A percentile compares a stretch with the other conserved stretches of the same genome.
phyloP scores from a whole-genome alignment of 805 yeast genomes.

The Candida loeiensis region DNA sequence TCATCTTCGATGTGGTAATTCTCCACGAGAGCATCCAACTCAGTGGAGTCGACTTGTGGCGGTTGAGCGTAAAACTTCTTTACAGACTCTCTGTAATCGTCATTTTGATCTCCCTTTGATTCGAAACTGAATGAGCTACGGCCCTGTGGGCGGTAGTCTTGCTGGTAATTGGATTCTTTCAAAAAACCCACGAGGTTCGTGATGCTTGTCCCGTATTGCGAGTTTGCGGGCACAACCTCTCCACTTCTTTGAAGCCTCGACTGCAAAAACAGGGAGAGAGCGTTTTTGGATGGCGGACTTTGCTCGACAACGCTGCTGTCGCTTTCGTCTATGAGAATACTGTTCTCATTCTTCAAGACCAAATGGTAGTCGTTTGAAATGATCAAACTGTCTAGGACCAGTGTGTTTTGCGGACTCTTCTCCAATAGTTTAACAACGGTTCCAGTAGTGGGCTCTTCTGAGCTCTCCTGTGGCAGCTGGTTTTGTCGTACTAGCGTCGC shows the following conservation, averaged over 20 bases:
- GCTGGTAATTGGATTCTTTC: slow-evolving; percentile 23
- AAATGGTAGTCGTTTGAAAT: slow-evolving; percentile 11
- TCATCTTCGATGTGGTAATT: slow-evolving; percentile 11
- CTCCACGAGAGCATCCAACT: slow-evolving; percentile 19
- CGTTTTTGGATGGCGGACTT: slow-evolving; percentile 3
- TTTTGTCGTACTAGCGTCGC: background rate
- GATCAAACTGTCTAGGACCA: background rate
- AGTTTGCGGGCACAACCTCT: background rate
- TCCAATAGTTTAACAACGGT: too few species aligned
- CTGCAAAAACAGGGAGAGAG: background rate
- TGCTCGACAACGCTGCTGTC: slow-evolving; percentile 2
- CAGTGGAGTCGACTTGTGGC: slow-evolving; percentile 22
- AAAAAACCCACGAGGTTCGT: slow-evolving; percentile 13
- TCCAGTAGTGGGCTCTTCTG: background rate
- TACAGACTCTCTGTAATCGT: slow-evolving; percentile 19
- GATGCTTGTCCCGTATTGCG: slow-evolving; percentile 38
- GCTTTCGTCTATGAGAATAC: slow-evolving; percentile 11
- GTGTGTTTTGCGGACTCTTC: too few species aligned
- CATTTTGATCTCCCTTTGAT: slow-evolving; percentile 8
- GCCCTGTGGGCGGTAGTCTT: slow-evolving; percentile 21
- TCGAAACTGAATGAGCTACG: background rate
- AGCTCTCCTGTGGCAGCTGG: background rate
- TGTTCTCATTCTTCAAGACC: slow-evolving; percentile 10
- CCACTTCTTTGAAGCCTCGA: slow-evolving; percentile 2
- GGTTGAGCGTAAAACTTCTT: slow-evolving; percentile 15